Base-by-base conservation (phyloP, 116 monocot species). In the Cymodocea nodosa region DNA sequence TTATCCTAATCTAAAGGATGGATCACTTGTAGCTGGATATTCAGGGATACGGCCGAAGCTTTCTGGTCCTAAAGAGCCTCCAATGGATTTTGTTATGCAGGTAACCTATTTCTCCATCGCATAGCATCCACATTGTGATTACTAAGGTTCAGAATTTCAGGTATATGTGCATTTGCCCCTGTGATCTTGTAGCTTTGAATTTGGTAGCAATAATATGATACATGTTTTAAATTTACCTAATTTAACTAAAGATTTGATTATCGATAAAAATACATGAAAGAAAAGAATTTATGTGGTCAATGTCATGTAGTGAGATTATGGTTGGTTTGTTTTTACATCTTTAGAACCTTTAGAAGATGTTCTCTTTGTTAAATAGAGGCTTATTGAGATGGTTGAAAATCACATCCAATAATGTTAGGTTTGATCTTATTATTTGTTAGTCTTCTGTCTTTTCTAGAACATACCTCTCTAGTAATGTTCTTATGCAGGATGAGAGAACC, bases 1-100 rank as follows among this genome's bases (percentile, higher is more conserved):
- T 74, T 97, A 76, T 69, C 95, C 91, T 18, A 83, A 87, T 75
- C 72, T 97, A 25, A 91, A 83, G 68, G 88, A 90, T 71, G 85
- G 77, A 52, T 76, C 73, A 15, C 69, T 97, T 51, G 78, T 82
- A 30, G 85, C 91, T 59, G 91, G 91, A 73, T 97, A 97, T 75
- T 85, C 91, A 35, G 95, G 95, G 34, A 97, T 97, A 63, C 72
- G 95, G 63, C 73, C 91, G 30, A 97, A 85, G 73, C 81, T 97
- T 68, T 83, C 77, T 53, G 90, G 95, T 17, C 87, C 79, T 40
- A 69, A 77, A 71, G 79, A 87, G 51, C 71, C 87, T 68, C 71
- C 83, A 23, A 56, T 67, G 30, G 95, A 97, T 65, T 97, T 97
- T 68, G 37, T 87, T 58, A 80, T 90, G 70, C 95, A 97, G 89